These are phyloP conservation scores for Plantago ovata DNA, from an alignment of 257 asterid genomes.

Conservation along the genomic window DNA sequence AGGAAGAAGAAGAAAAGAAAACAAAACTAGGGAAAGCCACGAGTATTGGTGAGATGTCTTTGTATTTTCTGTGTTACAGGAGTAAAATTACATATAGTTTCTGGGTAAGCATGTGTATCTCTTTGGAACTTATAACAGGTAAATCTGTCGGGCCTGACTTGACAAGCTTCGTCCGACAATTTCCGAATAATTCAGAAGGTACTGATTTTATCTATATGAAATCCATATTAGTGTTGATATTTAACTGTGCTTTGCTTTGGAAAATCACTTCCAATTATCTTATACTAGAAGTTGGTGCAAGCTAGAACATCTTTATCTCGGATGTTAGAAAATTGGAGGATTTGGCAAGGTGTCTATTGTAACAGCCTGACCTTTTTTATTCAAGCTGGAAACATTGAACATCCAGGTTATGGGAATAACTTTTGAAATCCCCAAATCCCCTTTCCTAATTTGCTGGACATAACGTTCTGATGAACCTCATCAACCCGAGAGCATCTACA, in stretches of 20 bases:
- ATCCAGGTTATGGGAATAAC: background rate
- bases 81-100: conserved; percentile 8
- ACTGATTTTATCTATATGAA: conserved; percentile 11
- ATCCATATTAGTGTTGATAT: background rate
- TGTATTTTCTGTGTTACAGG: conserved; percentile 10
- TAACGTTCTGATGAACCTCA: no score
- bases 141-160: conserved; percentile 76
- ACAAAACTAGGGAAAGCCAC: conserved; percentile 53
- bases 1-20: conserved; percentile 82
- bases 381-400: background rate
- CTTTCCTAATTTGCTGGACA: no score
- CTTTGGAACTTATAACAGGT: conserved; percentile 34
- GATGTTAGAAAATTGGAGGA: background rate
- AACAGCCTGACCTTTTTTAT: conserved; percentile 4
- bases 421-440: no score
- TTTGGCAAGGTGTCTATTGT: background rate
- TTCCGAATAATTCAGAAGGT: conserved; percentile 74
- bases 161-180: conserved; percentile 62
- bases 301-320: background rate
- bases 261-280: background rate
- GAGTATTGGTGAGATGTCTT: conserved; percentile 49
- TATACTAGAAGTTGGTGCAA: background rate
- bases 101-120: conserved; percentile 7
- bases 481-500: no score
- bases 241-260: background rate